These are phyloP conservation scores for Pichia nakasei DNA, from an alignment of 805 yeast genomes.

Conservation along the genomic window DNA sequence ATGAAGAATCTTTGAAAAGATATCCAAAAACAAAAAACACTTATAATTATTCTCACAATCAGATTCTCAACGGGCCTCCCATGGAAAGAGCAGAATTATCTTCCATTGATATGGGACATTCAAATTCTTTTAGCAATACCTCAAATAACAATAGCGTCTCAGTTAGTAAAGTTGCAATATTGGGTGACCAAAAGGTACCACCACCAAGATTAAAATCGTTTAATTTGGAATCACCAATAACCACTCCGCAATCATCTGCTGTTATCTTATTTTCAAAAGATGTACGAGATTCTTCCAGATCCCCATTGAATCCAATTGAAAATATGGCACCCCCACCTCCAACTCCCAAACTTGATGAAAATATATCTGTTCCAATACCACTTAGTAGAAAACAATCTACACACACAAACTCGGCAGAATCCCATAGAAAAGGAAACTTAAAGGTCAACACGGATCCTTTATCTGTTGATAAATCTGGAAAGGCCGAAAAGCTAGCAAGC, in stretches of 20 bases:
- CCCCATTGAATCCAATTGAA: conserved; percentile 9
- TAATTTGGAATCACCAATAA: conserved; percentile 5
- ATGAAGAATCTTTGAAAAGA: conserved; percentile 8
- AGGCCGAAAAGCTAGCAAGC: not conserved
- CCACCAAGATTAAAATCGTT: conserved; percentile 20
- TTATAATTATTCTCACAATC: not conserved
- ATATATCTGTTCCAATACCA: not conserved
- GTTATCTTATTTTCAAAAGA: conserved; percentile 43
- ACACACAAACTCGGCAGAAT: not conserved
- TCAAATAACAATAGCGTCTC: not conserved
- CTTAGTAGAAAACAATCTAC: not conserved
- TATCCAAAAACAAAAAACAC: not conserved
- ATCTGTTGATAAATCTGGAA: not conserved
- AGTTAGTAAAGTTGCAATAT: conserved; percentile 18
- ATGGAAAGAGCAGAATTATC: not conserved
- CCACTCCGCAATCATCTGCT: conserved; percentile 29
- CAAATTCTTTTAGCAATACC: not conserved
- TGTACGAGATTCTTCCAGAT: conserved; percentile 13
- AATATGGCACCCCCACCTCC: conserved; percentile 5
- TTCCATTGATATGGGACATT: not conserved
- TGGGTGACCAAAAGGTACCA: conserved; percentile 24
- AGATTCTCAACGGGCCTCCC: not conserved
- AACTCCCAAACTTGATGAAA: not conserved
- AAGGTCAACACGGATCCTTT: conserved; percentile 1
- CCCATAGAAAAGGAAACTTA: conserved; percentile 1